A percentile compares a stretch with the other conserved stretches of the same genome.
Conservation (phyloP, 2,329 filamentous ascomycete species). For the Aspergillus piperis region DNA sequence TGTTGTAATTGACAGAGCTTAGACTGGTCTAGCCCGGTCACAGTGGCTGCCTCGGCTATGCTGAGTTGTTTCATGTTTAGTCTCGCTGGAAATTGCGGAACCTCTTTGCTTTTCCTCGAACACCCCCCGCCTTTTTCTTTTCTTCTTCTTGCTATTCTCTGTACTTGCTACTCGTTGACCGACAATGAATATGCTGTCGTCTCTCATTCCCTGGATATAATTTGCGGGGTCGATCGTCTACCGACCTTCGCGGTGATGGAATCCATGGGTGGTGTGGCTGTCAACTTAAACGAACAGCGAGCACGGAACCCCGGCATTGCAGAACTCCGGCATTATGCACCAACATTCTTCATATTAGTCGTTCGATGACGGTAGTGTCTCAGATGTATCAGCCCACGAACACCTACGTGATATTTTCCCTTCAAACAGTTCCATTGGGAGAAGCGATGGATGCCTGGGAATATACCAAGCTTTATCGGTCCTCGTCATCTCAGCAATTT, state of each 20-base stretch:
- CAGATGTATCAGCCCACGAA: neutral
- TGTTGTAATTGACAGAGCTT: neutral
- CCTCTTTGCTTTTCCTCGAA: neutral
- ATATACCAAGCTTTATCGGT: neutral
- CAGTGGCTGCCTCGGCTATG: constrained; percentile 1
- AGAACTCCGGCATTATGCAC: neutral
- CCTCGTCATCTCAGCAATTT: neutral
- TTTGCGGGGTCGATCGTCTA: neutral
- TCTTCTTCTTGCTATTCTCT: neutral
- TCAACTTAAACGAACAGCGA: neutral
- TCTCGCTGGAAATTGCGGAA: neutral
- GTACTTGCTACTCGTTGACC: neutral
- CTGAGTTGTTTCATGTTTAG: constrained; percentile 1
- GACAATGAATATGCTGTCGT: neutral
- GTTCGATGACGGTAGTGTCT: neutral
- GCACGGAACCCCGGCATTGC: neutral
- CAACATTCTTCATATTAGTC: neutral
- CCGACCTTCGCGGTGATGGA: neutral
- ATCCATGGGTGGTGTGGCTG: neutral
- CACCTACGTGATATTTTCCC: neutral
- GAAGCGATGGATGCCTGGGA: neutral
- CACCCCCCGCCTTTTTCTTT: neutral
- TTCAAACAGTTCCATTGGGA: neutral
- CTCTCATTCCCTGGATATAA: neutral
- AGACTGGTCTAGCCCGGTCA: neutral